Base-by-base conservation (phyloP, 331 rosid species). In the Phaseolus coccineus region DNA sequence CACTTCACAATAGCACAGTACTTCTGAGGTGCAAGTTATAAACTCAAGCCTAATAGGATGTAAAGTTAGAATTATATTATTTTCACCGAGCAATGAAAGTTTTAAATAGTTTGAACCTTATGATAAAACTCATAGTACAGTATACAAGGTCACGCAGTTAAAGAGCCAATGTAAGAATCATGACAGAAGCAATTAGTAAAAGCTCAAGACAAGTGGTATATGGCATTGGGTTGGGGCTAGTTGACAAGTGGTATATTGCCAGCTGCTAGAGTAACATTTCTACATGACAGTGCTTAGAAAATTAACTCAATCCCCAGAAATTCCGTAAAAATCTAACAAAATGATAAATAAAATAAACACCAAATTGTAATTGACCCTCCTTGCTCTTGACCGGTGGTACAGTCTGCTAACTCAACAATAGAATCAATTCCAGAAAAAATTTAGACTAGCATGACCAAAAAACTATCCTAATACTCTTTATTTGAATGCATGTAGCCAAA, bases 151-250 rank as follows among this genome's bases (percentile, higher is more conserved):
- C 67, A 27, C 4, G 48, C 16, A 47, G 58, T 70, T 81, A 68
- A 76, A 76, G 62, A 55, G 76, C 66, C 47, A 55, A 61, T 59
- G 78, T 0, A 53, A 62, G 30, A 27, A 52, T 57, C 52, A 69
- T 40, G 12, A 30, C 30, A 56, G 15, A 51, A 50, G 37, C 61
- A 28, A 58, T 24, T 50, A 48, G 35, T 53, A 61, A 68, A 58
- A n/a, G n/a, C 46, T 12, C 24, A 67, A 62, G 53, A 50, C 10
- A 30, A 62, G 82, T 15, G 46, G 6, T 64, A 46, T 64, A 46
- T 27, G 70, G 77, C 40, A 4, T 46, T 61, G 77, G 73, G 69
- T 28, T 62, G 27, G 15, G 73, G 47, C 16, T 71, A 69, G 50
- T 53, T 30, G 28, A 73, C 40, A 19, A 19, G 22, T 19, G 22